Percentiles rank a stretch among this genome's conserved stretches.
phyloP scores from a whole-genome alignment of 2,329 filamentous ascomycete species.

The Emericellopsis cladophorae region DNA sequence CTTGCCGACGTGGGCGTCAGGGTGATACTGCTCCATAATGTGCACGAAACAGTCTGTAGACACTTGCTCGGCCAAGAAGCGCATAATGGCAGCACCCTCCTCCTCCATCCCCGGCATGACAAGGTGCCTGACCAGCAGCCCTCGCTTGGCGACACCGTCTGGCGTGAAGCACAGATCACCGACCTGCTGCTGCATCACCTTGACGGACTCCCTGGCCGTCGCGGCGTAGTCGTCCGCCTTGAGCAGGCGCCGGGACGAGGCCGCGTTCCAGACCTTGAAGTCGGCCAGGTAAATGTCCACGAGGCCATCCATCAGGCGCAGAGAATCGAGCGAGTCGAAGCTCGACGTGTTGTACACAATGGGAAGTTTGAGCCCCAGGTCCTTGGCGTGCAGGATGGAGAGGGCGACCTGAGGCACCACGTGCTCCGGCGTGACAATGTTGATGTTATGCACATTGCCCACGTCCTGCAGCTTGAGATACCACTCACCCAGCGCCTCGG shows the following conservation, averaged over 20 bases:
- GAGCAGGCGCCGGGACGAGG: slow-evolving; percentile 55
- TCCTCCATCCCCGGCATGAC: slow-evolving; percentile 74
- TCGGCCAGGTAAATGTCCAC: slow-evolving; percentile 83
- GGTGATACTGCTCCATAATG: slow-evolving; percentile 82
- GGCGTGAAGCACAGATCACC: slow-evolving; percentile 72
- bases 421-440: slow-evolving; percentile 77
- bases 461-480: slow-evolving; percentile 71
- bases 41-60: slow-evolving; percentile 69
- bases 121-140: slow-evolving; percentile 64
- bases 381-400: slow-evolving; percentile 59
- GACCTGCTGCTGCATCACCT: slow-evolving; percentile 69
- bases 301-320: slow-evolving; percentile 63
- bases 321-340: slow-evolving; percentile 62
- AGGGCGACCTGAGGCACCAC: slow-evolving; percentile 74
- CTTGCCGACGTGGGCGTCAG: slow-evolving; percentile 72
- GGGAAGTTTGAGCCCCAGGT: slow-evolving; percentile 56
- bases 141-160: slow-evolving; percentile 70
- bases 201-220: slow-evolving; percentile 64
- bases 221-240: slow-evolving; percentile 68
- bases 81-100: slow-evolving; percentile 63
- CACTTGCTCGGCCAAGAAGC: slow-evolving; percentile 60
- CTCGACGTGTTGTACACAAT: slow-evolving; percentile 79
- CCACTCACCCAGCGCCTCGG: slow-evolving; percentile 71
- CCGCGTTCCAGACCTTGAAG: slow-evolving; percentile 68
- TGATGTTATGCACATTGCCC: slow-evolving; percentile 81